Conservation (phyloP, 1,139 yeast genomes). For the Blastobotrys niveus region DNA sequence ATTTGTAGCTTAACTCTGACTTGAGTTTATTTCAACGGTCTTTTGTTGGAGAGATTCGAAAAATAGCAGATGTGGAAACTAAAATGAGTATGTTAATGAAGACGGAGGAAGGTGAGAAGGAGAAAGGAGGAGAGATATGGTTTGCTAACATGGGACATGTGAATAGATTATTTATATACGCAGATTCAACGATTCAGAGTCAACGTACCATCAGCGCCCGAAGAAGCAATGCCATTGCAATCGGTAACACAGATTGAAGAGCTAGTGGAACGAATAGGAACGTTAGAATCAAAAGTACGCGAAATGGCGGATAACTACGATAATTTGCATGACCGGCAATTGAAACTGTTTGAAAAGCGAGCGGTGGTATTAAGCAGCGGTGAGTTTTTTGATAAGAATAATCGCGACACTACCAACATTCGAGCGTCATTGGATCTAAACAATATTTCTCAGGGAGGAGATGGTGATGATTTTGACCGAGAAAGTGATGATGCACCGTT, state of each 20-base stretch:
- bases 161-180: constrained; percentile 3
- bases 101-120: no score
- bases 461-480: constrained; percentile 9
- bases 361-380: constrained; percentile 68
- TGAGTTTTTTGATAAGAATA: constrained; percentile 49
- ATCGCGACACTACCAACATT: constrained; percentile 20
- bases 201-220: constrained; percentile 24
- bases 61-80: constrained; percentile 50
- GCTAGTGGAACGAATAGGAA: constrained; percentile 58
- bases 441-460: constrained; percentile 4
- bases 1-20: constrained; percentile 46
- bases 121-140: no score
- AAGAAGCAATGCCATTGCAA: constrained; percentile 30
- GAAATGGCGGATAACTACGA: constrained; percentile 55
- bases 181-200: constrained; percentile 10
- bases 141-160: background rate
- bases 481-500: constrained; percentile 26
- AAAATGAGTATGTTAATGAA: constrained; percentile 7
- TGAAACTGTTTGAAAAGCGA: constrained; percentile 55
- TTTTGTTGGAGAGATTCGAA: constrained; percentile 74
- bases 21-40: constrained; percentile 84
- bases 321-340: constrained; percentile 48
- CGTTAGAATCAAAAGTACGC: constrained; percentile 53
- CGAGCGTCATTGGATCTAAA: constrained; percentile 23
- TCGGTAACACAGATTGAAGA: constrained; percentile 72